Conservation (phyloP, 2,329 filamentous ascomycete species). For the Aureobasidium sp. region DNA sequence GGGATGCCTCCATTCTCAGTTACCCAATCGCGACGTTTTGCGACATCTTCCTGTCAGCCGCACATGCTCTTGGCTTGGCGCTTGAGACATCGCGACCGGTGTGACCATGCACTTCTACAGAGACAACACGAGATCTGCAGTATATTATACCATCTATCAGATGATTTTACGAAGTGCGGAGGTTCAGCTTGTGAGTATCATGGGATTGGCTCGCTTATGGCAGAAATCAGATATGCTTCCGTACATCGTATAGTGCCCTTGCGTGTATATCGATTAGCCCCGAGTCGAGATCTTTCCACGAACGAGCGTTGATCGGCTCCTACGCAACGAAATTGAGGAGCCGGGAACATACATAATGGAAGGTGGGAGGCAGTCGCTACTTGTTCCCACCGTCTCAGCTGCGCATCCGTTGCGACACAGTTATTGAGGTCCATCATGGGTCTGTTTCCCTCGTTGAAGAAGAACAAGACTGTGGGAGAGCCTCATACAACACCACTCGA, state of each 20-base stretch:
- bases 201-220: not conserved
- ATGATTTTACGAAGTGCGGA: not conserved
- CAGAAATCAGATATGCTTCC: not conserved
- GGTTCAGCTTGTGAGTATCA: not conserved
- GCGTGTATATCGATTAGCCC: conserved; percentile 1
- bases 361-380: not conserved
- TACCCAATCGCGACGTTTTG: not conserved
- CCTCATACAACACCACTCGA: not conserved
- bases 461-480: not conserved
- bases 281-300: not conserved
- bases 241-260: conserved; percentile 5
- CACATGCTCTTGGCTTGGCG: not conserved
- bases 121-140: not conserved
- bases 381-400: not conserved
- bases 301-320: conserved; percentile 8
- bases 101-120: not conserved
- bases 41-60: not conserved
- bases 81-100: not conserved
- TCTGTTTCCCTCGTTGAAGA: not conserved
- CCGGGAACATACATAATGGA: not conserved
- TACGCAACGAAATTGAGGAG: conserved; percentile 3
- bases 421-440: not conserved
- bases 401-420: not conserved
- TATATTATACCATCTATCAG: not conserved
- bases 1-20: not conserved